These are phyloP conservation scores for Bipolaris cookei DNA, from an alignment of 2,329 filamentous ascomycete species.

Conservation along the genomic window DNA sequence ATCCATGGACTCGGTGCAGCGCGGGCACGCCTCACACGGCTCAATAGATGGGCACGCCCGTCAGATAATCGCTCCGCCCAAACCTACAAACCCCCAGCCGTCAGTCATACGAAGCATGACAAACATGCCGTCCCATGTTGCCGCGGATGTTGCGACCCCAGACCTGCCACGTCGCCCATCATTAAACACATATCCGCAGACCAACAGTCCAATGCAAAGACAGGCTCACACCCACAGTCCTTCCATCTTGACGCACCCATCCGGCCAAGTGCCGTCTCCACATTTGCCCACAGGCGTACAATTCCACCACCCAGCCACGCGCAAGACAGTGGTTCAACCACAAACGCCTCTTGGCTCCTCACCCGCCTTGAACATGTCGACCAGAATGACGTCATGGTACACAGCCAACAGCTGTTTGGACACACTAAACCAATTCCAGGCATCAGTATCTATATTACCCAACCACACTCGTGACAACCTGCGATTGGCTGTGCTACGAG, in stretches of 20 bases:
- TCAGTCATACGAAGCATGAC: not conserved
- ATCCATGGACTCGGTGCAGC: not conserved
- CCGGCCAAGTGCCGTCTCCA: conserved; percentile 11
- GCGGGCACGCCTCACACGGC: not conserved
- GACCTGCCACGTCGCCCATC: conserved; percentile 6
- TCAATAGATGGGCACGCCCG: not conserved
- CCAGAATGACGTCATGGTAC: conserved; percentile 18
- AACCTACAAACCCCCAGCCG: not conserved
- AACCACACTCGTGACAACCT: conserved; percentile 9
- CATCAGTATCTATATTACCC: not conserved
- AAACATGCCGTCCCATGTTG: not conserved
- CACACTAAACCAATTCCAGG: conserved; percentile 14
- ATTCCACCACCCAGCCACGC: not conserved
- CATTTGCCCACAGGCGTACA: conserved; percentile 11
- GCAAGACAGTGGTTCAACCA: conserved; percentile 10
- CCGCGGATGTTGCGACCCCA: not conserved
- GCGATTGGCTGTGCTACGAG: conserved; percentile 43
- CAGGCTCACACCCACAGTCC: conserved; percentile 10
- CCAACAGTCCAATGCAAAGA: conserved; percentile 6
- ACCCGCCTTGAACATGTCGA: not conserved
- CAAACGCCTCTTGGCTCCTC: conserved; percentile 9
- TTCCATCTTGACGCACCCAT: not conserved
- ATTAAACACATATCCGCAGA: conserved; percentile 4
- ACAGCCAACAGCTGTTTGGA: conserved; percentile 17
- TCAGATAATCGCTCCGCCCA: conserved; percentile 1